Base-by-base conservation (phyloP, 805 yeast species). In the Lachancea mirantina region DNA sequence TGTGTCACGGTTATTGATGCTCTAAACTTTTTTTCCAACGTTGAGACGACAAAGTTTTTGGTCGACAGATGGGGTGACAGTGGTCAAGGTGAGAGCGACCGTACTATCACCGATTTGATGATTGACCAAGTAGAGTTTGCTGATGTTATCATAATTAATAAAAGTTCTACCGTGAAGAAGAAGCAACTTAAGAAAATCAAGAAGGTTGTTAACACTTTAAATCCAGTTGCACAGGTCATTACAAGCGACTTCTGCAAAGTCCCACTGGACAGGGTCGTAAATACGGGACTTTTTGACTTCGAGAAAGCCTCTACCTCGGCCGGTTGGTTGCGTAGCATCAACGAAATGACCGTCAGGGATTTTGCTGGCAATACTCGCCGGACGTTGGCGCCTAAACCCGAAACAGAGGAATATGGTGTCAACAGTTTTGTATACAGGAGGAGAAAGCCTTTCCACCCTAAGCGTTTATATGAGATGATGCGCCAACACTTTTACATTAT, bases 41-140 rank as follows among this genome's bases (percentile, higher is more conserved):
- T 65, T 39, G 68, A 68, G 40, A 65, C 70, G 5, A 60, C 64
- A 11, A 65, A 66, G 8, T 64, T 63, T 32, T 49, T 66, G 33
- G 59, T 50, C 8, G 66, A 64, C 36, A 54, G 70, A 35, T 62
- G 45, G 43, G 67, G 66, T 2, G 59, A 59, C 13, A 52, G 50
- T 19, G 67, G 65, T 8, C 63, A 55, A 37, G 60, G 59, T 20
- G 69, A 66, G 32, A 49, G 49, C n/a, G 70, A 66, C 30, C 52
- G 69, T 31, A 64, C 68, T 1, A 64, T 67, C 16, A 61, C 70
- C 4, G 71, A 67, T 40, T 41, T 67, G 23, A 49, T 67, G 56
- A 61, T 67, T 2, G 72, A 67, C 38, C 73, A 67, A 43, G 61
- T 67, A 19, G 72, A 67, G 39, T 67, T 67, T 40, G 50, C 71